Evolutionary conservation across 2,329 filamentous ascomycete genomes (phyloP).

Genomic region (Pseudogymnoascus sp.): DNA sequence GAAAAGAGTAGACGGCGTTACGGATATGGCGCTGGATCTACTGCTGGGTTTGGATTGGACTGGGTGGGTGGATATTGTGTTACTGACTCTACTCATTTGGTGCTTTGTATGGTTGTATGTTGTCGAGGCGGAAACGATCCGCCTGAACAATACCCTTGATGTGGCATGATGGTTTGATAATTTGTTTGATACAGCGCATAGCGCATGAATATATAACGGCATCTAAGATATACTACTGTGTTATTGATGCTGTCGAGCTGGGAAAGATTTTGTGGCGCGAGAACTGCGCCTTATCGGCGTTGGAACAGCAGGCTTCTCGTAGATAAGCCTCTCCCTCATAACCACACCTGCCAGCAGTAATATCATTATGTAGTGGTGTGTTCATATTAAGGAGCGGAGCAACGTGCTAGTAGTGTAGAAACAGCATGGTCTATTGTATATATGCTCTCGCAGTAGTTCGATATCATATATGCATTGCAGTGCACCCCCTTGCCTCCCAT

Average conservation of each 20-base stretch:
- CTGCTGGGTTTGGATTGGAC: not conserved
- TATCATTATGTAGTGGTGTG: not conserved
- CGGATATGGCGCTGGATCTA: conserved; percentile 10
- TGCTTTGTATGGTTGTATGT: conserved; percentile 10
- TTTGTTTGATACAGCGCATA: conserved; percentile 1
- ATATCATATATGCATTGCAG: not conserved
- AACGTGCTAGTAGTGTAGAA: not conserved
- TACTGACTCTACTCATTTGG: conserved; percentile 8
- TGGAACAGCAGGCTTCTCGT: not conserved
- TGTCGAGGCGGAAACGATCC: conserved; percentile 3
- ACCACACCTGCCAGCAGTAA: not conserved
- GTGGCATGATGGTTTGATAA: conserved; percentile 5
- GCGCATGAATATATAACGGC: conserved; percentile 8
- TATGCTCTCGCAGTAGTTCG: conserved; percentile 1
- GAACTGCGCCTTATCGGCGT: not conserved
- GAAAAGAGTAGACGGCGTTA: conserved; percentile 11
- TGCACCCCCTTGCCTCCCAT: not conserved
- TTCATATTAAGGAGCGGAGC: not conserved
- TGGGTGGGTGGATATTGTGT: not conserved
- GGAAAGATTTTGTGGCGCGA: not conserved
- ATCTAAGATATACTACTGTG: not conserved
- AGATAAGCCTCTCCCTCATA: not conserved
- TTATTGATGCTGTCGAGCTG: not conserved
- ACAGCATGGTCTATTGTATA: conserved; percentile 7
- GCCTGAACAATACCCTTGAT: conserved; percentile 5